phyloP scores from a whole-genome alignment of 768 basidiomycete species.

The Thelephora ganbajun region DNA sequence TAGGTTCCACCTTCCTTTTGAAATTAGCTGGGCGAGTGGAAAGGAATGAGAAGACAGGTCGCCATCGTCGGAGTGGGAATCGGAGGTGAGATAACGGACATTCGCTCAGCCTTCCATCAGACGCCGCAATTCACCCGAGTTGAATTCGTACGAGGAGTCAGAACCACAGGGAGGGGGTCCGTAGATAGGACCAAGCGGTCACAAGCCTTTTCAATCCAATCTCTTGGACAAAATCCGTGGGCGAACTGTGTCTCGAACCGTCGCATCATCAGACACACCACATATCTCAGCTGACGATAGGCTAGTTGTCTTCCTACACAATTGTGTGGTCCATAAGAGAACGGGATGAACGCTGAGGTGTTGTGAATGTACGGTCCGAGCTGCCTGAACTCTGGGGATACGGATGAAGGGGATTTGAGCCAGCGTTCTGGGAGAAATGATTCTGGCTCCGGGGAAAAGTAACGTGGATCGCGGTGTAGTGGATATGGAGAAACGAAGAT shows the following conservation, averaged over 20 bases:
- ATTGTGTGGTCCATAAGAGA: constrained; percentile 29
- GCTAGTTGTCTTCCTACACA: constrained; percentile 33
- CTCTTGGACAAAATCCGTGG: constrained; percentile 20
- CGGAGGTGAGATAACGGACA: too few relatives aligned
- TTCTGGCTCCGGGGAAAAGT: neutral
- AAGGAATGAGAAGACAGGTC: too few relatives aligned
- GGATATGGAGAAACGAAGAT: neutral
- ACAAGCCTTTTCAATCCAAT: constrained; percentile 21
- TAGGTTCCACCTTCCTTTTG: too few relatives aligned
- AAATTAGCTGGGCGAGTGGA: too few relatives aligned
- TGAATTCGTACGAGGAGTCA: too few relatives aligned
- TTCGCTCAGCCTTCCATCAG: too few relatives aligned
- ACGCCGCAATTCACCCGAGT: too few relatives aligned
- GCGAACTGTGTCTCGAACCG: constrained; percentile 26
- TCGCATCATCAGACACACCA: constrained; percentile 24
- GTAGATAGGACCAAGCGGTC: constrained; percentile 25
- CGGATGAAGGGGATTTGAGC: neutral
- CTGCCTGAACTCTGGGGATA: too few relatives aligned
- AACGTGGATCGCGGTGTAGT: neutral
- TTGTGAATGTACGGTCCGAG: constrained; percentile 16
- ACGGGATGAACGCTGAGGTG: constrained; percentile 27
- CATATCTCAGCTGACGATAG: constrained; percentile 26
- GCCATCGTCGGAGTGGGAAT: too few relatives aligned
- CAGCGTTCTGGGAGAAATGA: neutral
- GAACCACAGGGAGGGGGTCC: constrained; percentile 8